These are phyloP conservation scores for Stylonectria norvegica DNA, from an alignment of 2,329 filamentous ascomycete species.

Conservation along the genomic window DNA sequence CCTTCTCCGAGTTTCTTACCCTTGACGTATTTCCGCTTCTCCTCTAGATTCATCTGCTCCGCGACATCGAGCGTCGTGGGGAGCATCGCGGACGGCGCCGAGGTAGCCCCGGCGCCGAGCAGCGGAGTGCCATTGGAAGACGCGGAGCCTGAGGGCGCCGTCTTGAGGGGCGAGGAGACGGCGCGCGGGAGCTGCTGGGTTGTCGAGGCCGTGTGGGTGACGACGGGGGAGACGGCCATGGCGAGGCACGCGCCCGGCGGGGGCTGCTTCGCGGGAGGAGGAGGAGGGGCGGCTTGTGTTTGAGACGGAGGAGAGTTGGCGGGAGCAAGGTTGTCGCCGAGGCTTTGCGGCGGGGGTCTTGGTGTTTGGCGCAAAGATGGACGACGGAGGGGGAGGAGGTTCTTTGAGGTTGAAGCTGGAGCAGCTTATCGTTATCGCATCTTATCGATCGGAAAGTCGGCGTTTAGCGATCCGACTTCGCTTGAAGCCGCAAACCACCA, in stretches of 20 bases:
- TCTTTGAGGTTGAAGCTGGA: neutral
- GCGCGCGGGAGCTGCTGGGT: conserved; percentile 31
- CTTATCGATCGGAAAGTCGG: conserved; percentile 7
- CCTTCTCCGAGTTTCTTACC: conserved; percentile 93
- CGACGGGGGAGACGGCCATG: conserved; percentile 48
- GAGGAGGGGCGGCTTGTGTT: too few species aligned
- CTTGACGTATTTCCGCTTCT: conserved; percentile 87
- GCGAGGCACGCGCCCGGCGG: conserved; percentile 9
- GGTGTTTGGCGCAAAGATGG: too few species aligned
- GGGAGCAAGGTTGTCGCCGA: neutral
- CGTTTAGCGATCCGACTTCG: too few species aligned
- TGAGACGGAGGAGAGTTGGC: neutral
- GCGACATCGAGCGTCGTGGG: conserved; percentile 55
- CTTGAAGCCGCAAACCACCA: too few species aligned
- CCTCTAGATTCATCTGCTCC: conserved; percentile 78
- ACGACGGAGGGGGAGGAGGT: neutral
- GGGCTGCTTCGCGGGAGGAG: conserved; percentile 8
- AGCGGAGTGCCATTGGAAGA: conserved; percentile 46
- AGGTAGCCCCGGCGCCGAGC: conserved; percentile 29
- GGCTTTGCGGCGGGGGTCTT: too few species aligned
- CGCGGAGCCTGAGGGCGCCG: conserved; percentile 27
- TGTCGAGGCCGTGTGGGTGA: conserved; percentile 37
- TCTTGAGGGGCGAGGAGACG: conserved; percentile 45
- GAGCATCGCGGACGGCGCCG: conserved; percentile 28
- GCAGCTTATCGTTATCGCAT: neutral